Evolutionary conservation across 169 alveolate species (phyloP).

Genomic region (Eimeria acervulina): DNA sequence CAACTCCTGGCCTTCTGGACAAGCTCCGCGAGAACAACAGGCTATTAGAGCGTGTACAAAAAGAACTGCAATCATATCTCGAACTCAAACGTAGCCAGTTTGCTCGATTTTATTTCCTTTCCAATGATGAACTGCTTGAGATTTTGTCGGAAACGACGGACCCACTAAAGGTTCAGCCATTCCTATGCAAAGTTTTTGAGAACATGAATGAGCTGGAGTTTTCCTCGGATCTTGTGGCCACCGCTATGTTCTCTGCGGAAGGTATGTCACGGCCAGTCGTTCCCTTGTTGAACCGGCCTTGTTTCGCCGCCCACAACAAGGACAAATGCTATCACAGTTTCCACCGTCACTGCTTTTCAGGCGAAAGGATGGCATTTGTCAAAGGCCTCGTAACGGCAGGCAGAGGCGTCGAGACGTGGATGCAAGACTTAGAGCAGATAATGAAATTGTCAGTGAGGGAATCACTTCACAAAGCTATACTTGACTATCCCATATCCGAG

Average conservation of each 20-base stretch:
- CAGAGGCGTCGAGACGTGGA: conserved; percentile 96
- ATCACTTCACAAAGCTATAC: conserved; percentile 45
- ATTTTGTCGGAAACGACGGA: conserved; percentile 97
- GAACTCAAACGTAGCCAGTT: conserved; percentile 97
- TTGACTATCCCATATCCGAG: conserved; percentile 86
- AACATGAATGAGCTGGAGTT: conserved; percentile 93
- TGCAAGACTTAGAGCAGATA: conserved; percentile 95
- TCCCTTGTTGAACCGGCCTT: not conserved
- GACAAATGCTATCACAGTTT: not conserved
- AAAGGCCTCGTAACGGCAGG: conserved; percentile 92
- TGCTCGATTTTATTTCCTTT: conserved; percentile 98
- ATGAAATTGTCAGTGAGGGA: conserved; percentile 92
- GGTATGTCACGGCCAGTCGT: conserved; percentile 88
- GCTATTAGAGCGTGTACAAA: conserved; percentile 94
- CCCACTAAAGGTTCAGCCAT: conserved; percentile 96
- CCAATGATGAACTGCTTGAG: conserved; percentile 97
- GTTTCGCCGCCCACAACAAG: not conserved
- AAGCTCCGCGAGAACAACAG: conserved; percentile 92
- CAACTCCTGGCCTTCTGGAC: conserved; percentile 89
- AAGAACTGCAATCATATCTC: conserved; percentile 95
- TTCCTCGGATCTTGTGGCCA: conserved; percentile 90
- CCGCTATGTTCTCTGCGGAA: conserved; percentile 94
- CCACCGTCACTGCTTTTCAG: conserved; percentile 2
- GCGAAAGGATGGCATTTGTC: conserved; percentile 89
- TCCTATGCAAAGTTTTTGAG: conserved; percentile 97